phyloP scores from a whole-genome alignment of 345 rosid genomes.

The Populus nigra region DNA sequence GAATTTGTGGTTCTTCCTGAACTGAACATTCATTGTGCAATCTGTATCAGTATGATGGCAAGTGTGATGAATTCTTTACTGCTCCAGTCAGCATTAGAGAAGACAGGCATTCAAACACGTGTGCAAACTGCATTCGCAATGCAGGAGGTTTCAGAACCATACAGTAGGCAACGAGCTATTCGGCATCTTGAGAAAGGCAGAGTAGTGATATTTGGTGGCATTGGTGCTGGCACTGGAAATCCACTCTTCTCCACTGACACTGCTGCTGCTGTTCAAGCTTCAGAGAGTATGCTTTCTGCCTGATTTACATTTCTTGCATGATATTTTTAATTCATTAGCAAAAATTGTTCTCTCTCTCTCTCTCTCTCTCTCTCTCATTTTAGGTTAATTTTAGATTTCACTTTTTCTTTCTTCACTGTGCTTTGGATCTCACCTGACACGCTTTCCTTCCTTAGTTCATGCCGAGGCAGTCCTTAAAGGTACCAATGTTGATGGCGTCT shows the following conservation, averaged over 20 bases:
- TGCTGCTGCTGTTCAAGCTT: slow-evolving; percentile 86
- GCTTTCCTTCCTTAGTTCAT: slow-evolving; percentile 43
- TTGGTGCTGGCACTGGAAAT: slow-evolving; percentile 80
- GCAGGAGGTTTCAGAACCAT: slow-evolving; percentile 79
- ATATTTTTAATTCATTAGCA: background rate
- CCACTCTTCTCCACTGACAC: slow-evolving; percentile 92
- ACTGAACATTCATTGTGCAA: slow-evolving; percentile 2
- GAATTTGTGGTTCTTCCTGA: background rate
- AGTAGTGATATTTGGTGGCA: slow-evolving; percentile 90
- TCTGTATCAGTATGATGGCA: slow-evolving; percentile 72
- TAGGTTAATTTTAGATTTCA: background rate
- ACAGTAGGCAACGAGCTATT: slow-evolving; percentile 67
- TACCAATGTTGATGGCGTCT: slow-evolving; percentile 70
- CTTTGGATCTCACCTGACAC: background rate
- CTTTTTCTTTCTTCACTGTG: background rate
- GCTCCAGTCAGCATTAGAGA: slow-evolving; percentile 82
- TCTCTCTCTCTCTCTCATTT: background rate
- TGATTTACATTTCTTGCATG: background rate
- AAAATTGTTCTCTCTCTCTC: background rate
- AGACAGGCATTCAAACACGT: slow-evolving; percentile 66
- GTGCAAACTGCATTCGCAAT: slow-evolving; percentile 70
- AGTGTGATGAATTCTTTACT: slow-evolving; percentile 82
- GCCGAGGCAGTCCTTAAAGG: slow-evolving; percentile 89
- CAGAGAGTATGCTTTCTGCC: slow-evolving; percentile 53
- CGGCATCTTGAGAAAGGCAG: slow-evolving; percentile 89